A percentile compares a stretch with the other conserved stretches of the same genome.
Evolutionary conservation across 2,329 filamentous ascomycete genomes (phyloP).

Genomic region (Apiospora pterosperma): DNA sequence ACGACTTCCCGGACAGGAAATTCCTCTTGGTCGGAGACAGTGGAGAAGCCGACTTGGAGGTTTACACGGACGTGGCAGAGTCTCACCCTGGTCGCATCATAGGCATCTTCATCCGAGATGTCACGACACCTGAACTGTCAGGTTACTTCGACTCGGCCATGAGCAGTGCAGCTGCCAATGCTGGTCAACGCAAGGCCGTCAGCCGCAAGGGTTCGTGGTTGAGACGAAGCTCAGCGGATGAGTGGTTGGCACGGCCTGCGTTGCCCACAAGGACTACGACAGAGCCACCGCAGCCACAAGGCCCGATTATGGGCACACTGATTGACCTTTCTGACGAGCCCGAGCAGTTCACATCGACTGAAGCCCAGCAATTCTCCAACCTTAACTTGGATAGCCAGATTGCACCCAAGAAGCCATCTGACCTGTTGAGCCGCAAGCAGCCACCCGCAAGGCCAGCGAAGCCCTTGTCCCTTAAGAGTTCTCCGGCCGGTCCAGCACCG

Average conservation of each 20-base stretch:
- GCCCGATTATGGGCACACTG: conserved; percentile 51
- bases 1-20: conserved; percentile 83
- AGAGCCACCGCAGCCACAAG: conserved; percentile 22
- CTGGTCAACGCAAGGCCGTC: conserved; percentile 20
- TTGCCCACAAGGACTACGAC: conserved; percentile 29
- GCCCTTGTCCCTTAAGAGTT: conserved; percentile 50
- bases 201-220: conserved; percentile 14
- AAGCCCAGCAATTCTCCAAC: conserved; percentile 29
- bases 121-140: conserved; percentile 73
- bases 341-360: conserved; percentile 31
- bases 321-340: conserved; percentile 60
- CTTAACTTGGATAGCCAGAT: conserved; percentile 17
- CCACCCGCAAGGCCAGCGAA: conserved; percentile 56
- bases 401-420: conserved; percentile 23
- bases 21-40: conserved; percentile 95
- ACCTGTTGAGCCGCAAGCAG: conserved; percentile 30
- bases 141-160: conserved; percentile 73
- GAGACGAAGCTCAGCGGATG: conserved; percentile 15
- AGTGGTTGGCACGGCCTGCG: conserved; percentile 22
- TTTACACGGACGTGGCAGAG: conserved; percentile 90
- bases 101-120: conserved; percentile 91
- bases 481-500: conserved; percentile 26
- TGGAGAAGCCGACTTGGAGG: conserved; percentile 93
- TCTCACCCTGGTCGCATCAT: conserved; percentile 79
- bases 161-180: conserved; percentile 19